Conservation (phyloP, 768 basidiomycete species). For the Kwoniella mangroviensis region DNA sequence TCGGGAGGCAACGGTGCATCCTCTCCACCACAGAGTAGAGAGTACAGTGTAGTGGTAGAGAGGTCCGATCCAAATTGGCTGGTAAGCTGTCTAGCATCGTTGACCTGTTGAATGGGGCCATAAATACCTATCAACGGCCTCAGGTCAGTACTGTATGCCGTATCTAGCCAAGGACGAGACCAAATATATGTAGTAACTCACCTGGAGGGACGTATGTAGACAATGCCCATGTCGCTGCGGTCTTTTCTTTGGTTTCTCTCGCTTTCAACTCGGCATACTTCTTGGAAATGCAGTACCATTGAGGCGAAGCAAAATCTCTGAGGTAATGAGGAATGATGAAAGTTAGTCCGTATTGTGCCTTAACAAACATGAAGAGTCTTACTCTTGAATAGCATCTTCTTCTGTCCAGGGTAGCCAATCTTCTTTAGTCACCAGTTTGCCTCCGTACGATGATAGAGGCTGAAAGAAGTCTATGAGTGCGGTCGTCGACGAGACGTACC, state of each 20-base stretch:
- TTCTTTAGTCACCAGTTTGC: slow-evolving; percentile 43
- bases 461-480: slow-evolving; percentile 33
- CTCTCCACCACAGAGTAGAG: slow-evolving; percentile 16
- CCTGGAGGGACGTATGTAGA: slow-evolving; percentile 41
- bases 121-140: slow-evolving; percentile 29
- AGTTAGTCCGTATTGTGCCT: neutral
- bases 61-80: slow-evolving; percentile 18
- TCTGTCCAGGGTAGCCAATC: slow-evolving; percentile 47
- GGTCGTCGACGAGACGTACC: slow-evolving; percentile 36
- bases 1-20: slow-evolving; percentile 18
- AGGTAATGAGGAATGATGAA: neutral
- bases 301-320: neutral
- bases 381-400: slow-evolving; percentile 38
- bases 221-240: slow-evolving; percentile 29
- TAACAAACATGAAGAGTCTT: slow-evolving; percentile 5
- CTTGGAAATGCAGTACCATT: slow-evolving; percentile 51
- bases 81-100: slow-evolving; percentile 13
- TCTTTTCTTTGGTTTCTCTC: slow-evolving; percentile 24
- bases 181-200: slow-evolving; percentile 11
- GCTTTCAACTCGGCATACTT: slow-evolving; percentile 47
- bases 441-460: slow-evolving; percentile 29
- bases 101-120: slow-evolving; percentile 36
- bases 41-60: slow-evolving; percentile 21
- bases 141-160: neutral
- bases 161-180: neutral